Conservation (phyloP, 495 filamentous ascomycete species). For the Penicillium psychrofluorescens region DNA sequence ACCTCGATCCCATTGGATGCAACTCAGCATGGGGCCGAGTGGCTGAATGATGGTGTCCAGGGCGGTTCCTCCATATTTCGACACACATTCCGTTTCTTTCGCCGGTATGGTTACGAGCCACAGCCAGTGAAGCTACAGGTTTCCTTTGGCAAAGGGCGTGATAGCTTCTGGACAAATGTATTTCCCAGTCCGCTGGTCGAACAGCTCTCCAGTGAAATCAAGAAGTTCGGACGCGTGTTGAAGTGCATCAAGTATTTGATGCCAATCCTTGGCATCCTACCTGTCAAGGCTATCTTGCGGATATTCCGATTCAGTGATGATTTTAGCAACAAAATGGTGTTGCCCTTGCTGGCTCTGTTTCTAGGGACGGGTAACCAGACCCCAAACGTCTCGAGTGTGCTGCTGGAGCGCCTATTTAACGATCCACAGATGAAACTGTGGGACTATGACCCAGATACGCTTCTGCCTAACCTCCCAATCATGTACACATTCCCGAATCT, state of each 20-base stretch:
- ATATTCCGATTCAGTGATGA: constrained; percentile 67
- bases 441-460: constrained; percentile 63
- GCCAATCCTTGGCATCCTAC: constrained; percentile 64
- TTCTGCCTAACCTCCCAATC: constrained; percentile 62
- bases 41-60: constrained; percentile 84
- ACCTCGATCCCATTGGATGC: constrained; percentile 69
- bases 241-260: constrained; percentile 63
- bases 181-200: constrained; percentile 65
- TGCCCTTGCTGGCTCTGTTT: constrained; percentile 73
- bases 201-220: constrained; percentile 56
- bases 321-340: constrained; percentile 64
- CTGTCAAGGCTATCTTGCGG: constrained; percentile 61
- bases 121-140: constrained; percentile 71
- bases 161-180: constrained; percentile 74
- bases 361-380: constrained; percentile 76
- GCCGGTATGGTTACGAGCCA: constrained; percentile 56
- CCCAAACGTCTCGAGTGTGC: constrained; percentile 64
- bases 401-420: constrained; percentile 70
- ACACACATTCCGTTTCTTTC: constrained; percentile 75
- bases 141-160: constrained; percentile 67
- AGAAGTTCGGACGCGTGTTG: constrained; percentile 56
- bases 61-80: constrained; percentile 74
- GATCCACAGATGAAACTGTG: constrained; percentile 69
- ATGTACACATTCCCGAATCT: constrained; percentile 82
- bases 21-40: constrained; percentile 56